These are phyloP conservation scores for Coleophoma crateriformis DNA, from an alignment of 2,329 filamentous ascomycete species.

Conservation along the genomic window DNA sequence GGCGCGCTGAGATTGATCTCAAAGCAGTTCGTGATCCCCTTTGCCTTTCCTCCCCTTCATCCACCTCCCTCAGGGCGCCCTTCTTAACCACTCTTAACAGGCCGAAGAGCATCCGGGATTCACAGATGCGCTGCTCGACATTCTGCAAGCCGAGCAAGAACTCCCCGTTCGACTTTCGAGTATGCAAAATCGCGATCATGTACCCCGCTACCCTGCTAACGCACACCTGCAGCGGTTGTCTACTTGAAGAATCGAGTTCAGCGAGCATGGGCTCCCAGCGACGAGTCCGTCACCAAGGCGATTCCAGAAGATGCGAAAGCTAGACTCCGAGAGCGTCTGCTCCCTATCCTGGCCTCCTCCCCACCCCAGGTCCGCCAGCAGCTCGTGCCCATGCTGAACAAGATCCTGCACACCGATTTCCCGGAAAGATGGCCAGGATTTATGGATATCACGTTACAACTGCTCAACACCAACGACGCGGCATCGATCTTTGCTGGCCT, in stretches of 20 bases:
- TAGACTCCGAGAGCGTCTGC: slow-evolving; percentile 78
- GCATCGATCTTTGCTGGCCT: slow-evolving; percentile 86
- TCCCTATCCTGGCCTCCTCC: slow-evolving; percentile 81
- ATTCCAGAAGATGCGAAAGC: slow-evolving; percentile 88
- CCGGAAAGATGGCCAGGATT: slow-evolving; percentile 91
- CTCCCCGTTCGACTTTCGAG: slow-evolving; percentile 80
- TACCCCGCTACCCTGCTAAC: slow-evolving; percentile 25
- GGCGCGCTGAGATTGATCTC: slow-evolving; percentile 73
- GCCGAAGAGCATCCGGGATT: slow-evolving; percentile 89
- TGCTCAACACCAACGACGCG: slow-evolving; percentile 82
- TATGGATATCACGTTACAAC: slow-evolving; percentile 84
- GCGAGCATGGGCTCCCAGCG: slow-evolving; percentile 78
- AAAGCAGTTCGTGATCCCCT: slow-evolving; percentile 58
- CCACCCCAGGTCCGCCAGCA: slow-evolving; percentile 81
- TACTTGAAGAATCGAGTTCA: slow-evolving; percentile 98
- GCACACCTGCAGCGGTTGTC: slow-evolving; percentile 65
- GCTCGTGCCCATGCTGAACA: slow-evolving; percentile 89
- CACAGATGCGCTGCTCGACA: slow-evolving; percentile 82
- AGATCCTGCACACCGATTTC: slow-evolving; percentile 94
- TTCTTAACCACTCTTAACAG: slow-evolving; percentile 38
- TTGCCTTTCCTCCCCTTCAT: not conserved
- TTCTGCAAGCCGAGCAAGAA: slow-evolving; percentile 85
- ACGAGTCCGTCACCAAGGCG: slow-evolving; percentile 66
- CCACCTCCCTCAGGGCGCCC: slow-evolving; percentile 6
- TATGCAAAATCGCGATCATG: slow-evolving; percentile 43